Evolutionary conservation across 306 rosid genomes (phyloP), one percentile per base, ranked within the genome.

Genomic region (Vigna trinervia): DNA sequence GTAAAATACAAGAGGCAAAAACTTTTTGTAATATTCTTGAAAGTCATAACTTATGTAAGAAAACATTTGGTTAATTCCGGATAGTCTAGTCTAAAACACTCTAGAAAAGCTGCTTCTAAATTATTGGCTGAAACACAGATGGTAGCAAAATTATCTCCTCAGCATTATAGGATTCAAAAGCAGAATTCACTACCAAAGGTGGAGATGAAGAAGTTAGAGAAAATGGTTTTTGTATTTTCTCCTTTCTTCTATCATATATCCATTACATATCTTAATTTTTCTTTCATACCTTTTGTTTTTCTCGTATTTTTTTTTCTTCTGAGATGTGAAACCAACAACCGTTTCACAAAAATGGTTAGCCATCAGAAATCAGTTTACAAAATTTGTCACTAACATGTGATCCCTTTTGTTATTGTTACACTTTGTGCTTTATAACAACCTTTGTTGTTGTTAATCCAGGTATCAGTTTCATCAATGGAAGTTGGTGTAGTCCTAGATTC

Each of bases 401-500:
- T 13, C 67, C 12, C 32, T 2, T 14, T 13, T 13, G 43, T 26
- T 58, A 38, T 12, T 41, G 46, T 8, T 58, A 58, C 15, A 28
- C 9, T 1, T 15, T 62, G 26, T 0, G 13, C 14, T 41, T 66
- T 34, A 26, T 26, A 19, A 1, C 30, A 6, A 56, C 71, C 50
- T 22, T 51, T 5, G 75, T 4, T 12, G 38, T 7, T 38, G 2
- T 11, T 30, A 41, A 30, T 53, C 19, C 6, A 93, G 98, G 94
- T 88, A 20, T 88, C 97, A 5, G 73, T 90, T 15, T 88, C 97
- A 59, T 90, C 98, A 4, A 54, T 87, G 84, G 97, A 93, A 73
- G 90, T 87, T 30, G 92, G 93, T 1, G 78, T 89, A 50, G 95
- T 93, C 43, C 97, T 95, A 5, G 95, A 89, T 39, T 85, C 97